phyloP scores from a whole-genome alignment of 208 protist species.

The Leishmania tropica region DNA sequence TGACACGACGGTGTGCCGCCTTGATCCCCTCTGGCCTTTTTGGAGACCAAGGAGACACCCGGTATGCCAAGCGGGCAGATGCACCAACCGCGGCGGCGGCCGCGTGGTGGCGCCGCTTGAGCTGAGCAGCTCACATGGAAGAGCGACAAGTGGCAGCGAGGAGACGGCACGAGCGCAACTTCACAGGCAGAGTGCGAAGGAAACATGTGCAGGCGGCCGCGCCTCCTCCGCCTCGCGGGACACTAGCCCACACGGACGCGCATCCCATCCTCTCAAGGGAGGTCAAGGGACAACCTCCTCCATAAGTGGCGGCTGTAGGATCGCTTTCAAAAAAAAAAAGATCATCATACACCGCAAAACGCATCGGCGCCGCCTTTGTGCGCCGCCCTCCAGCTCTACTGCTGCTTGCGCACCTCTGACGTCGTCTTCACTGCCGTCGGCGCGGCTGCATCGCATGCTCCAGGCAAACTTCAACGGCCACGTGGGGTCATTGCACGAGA shows the following conservation, averaged over 20 bases:
- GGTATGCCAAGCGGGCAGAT: neutral
- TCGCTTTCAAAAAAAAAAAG: neutral
- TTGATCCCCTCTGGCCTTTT: neutral
- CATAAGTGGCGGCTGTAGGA: no score
- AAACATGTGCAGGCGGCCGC: neutral
- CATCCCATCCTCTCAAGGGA: neutral
- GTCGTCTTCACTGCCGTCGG: neutral
- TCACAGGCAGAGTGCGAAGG: neutral
- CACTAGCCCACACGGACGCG: neutral
- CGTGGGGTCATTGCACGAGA: conserved; percentile 72
- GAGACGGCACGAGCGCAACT: neutral
- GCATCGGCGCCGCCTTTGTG: neutral
- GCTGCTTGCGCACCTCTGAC: neutral
- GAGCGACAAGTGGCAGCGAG: neutral
- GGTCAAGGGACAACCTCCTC: no score
- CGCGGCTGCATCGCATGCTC: conserved; percentile 42
- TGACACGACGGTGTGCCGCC: neutral
- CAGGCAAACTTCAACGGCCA: conserved; percentile 82
- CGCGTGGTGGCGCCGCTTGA: neutral
- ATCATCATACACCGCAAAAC: neutral
- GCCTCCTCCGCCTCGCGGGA: neutral
- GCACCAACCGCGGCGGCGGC: neutral
- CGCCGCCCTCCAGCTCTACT: neutral
- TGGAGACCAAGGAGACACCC: neutral
- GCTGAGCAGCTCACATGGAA: neutral